A percentile compares a stretch with the other conserved stretches of the same genome.
These are phyloP conservation scores for Thermomucor indicae-seudaticae DNA, from an alignment of 371 early-diverging fungal genomes.

Conservation along the genomic window DNA sequence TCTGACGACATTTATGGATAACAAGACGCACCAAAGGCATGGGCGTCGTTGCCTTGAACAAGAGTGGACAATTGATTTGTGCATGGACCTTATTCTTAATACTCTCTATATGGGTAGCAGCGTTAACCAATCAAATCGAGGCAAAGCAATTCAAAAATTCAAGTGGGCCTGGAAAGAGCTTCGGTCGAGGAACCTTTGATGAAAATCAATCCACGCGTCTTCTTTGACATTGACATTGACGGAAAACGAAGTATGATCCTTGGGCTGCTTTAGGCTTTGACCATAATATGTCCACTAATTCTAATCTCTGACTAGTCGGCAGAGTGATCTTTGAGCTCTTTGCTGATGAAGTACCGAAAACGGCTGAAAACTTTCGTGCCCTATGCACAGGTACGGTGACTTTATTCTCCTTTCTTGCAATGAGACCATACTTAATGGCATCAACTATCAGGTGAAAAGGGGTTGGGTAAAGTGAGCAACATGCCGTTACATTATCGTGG, in stretches of 20 bases:
- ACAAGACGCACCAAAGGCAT: no score
- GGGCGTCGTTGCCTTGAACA: no score
- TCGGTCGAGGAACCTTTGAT: no score
- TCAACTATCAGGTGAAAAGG: slow-evolving; percentile 57
- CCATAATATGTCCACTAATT: background rate
- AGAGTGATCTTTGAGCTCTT: slow-evolving; percentile 93
- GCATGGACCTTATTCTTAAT: no score
- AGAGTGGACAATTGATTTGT: no score
- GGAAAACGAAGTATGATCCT: slow-evolving; percentile 50
- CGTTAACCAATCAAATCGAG: no score
- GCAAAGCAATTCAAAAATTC: no score
- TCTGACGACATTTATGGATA: no score
- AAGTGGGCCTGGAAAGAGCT: no score
- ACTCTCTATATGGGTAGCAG: no score
- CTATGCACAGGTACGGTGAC: slow-evolving; percentile 62
- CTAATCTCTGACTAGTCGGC: slow-evolving; percentile 45
- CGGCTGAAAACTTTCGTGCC: slow-evolving; percentile 96
- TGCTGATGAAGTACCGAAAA: slow-evolving; percentile 91
- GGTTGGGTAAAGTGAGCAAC: slow-evolving; percentile 63
- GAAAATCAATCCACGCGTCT: slow-evolving; percentile 66
- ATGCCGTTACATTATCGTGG: slow-evolving; percentile 64
- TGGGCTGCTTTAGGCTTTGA: background rate
- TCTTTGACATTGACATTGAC: slow-evolving; percentile 68
- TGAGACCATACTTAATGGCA: background rate
- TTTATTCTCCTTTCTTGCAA: background rate